phyloP scores from a whole-genome alignment of 192 early-diverging fungal genomes.

The Linnemannia zychae region DNA sequence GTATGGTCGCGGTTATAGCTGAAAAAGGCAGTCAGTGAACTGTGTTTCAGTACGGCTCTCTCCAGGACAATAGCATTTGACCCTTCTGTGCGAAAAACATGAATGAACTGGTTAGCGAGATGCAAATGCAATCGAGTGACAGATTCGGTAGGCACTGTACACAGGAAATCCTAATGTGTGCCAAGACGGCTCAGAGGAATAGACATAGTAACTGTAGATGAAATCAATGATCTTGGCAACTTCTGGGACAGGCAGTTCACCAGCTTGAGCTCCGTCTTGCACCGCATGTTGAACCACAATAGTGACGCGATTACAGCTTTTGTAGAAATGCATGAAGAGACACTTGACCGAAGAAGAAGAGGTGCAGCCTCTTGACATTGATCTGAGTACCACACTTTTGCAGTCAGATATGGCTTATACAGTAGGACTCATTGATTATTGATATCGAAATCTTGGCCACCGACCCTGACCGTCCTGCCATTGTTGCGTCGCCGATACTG shows the following conservation, averaged over 20 bases:
- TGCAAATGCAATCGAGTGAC: too few species aligned
- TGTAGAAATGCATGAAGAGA: constrained; percentile 43
- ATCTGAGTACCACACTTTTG: constrained; percentile 44
- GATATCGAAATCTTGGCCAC: constrained; percentile 2
- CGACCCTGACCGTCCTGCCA: not conserved
- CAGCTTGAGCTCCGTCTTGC: not conserved
- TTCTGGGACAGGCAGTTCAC: not conserved
- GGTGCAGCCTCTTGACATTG: constrained; percentile 36
- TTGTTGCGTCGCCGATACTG: constrained; percentile 9
- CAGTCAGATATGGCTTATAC: constrained; percentile 34
- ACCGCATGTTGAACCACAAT: not conserved
- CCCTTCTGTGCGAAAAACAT: constrained; percentile 16
- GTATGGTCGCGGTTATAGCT: constrained; percentile 18
- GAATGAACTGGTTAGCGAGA: too few species aligned
- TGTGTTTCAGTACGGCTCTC: not conserved
- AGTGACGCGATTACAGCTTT: constrained; percentile 30
- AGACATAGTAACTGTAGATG: constrained; percentile 35
- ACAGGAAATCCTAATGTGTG: too few species aligned
- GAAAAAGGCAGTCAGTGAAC: constrained; percentile 40
- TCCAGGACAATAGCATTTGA: constrained; percentile 2
- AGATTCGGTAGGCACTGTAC: too few species aligned
- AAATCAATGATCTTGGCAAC: constrained; percentile 7
- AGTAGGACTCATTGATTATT: constrained; percentile 40
- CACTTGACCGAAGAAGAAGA: constrained; percentile 23
- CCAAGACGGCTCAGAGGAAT: constrained; percentile 27